These are phyloP conservation scores for Coniochaeta sp. DNA, from an alignment of 2,329 filamentous ascomycete genomes.

Conservation along the genomic window DNA sequence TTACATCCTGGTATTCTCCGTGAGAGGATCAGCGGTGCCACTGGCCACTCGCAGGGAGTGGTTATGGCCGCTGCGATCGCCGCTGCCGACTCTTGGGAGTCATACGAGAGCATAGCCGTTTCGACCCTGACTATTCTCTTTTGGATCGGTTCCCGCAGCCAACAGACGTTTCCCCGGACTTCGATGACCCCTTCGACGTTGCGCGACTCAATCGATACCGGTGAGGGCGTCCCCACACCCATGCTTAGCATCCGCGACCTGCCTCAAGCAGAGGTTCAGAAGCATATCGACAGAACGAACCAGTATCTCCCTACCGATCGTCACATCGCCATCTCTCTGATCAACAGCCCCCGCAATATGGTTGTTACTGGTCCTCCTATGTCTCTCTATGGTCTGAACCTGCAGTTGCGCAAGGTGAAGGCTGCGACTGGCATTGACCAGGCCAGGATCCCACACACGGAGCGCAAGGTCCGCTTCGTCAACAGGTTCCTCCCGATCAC, in stretches of 20 bases:
- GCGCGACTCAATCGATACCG: slow-evolving; percentile 87
- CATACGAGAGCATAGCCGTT: slow-evolving; percentile 72
- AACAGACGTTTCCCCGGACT: slow-evolving; percentile 93
- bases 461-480: slow-evolving; percentile 92
- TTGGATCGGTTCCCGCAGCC: slow-evolving; percentile 96
- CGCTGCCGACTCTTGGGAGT: slow-evolving; percentile 87
- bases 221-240: slow-evolving; percentile 90
- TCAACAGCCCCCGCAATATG: slow-evolving; percentile 95
- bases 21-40: slow-evolving; percentile 78
- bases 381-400: slow-evolving; percentile 91
- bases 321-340: slow-evolving; percentile 89
- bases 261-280: slow-evolving; percentile 79
- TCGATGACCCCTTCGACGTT: slow-evolving; percentile 86
- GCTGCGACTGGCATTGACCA: slow-evolving; percentile 96
- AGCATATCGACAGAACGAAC: slow-evolving; percentile 95
- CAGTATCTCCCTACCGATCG: slow-evolving; percentile 88
- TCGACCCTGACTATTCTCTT: slow-evolving; percentile 89
- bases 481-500: slow-evolving; percentile 98
- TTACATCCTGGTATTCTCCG: slow-evolving; percentile 83
- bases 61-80: slow-evolving; percentile 90
- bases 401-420: slow-evolving; percentile 93
- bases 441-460: slow-evolving; percentile 85
- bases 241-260: slow-evolving; percentile 98
- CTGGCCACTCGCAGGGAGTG: slow-evolving; percentile 94
- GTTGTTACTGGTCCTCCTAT: slow-evolving; percentile 95